A percentile compares a stretch with the other conserved stretches of the same genome.
These are phyloP conservation scores for Ambispora gerdemannii DNA, from an alignment of 192 early-diverging fungal species.

Conservation along the genomic window DNA sequence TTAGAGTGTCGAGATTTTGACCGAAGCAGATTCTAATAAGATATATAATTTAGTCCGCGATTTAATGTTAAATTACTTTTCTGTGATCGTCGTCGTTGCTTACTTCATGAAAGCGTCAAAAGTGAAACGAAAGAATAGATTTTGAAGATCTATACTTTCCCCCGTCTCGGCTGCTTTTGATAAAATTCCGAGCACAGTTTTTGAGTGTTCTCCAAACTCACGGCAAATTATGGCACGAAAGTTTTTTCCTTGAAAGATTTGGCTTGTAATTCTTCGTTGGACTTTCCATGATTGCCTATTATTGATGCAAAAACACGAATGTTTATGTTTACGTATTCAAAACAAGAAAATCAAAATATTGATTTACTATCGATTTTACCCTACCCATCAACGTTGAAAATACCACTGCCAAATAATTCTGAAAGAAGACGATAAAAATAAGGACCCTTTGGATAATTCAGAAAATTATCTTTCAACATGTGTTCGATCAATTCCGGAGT, in stretches of 20 bases:
- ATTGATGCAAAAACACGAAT: too few relatives aligned
- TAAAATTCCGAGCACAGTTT: background rate
- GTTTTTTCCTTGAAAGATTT: slow-evolving; percentile 9
- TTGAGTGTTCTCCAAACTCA: background rate
- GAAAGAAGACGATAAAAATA: background rate
- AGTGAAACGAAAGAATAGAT: slow-evolving; percentile 47
- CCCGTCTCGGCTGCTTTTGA: slow-evolving; percentile 26
- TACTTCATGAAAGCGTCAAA: slow-evolving; percentile 41
- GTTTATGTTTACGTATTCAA: too few relatives aligned
- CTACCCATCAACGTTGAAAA: background rate
- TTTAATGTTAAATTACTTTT: too few relatives aligned
- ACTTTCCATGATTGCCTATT: background rate
- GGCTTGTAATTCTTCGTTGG: slow-evolving; percentile 8
- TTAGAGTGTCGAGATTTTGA: slow-evolving; percentile 36
- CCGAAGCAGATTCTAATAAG: slow-evolving; percentile 42
- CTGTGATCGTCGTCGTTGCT: too few relatives aligned
- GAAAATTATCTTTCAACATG: slow-evolving; percentile 21
- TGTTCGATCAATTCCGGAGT: slow-evolving; percentile 32
- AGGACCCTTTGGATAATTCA: background rate
- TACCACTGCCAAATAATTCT: background rate
- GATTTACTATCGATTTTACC: too few relatives aligned
- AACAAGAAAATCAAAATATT: too few relatives aligned
- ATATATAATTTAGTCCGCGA: slow-evolving; percentile 8
- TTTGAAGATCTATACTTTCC: slow-evolving; percentile 44
- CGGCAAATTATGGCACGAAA: slow-evolving; percentile 12